Base-by-base conservation (phyloP, 73 alveolate species). In the Diophrys appendiculata region DNA sequence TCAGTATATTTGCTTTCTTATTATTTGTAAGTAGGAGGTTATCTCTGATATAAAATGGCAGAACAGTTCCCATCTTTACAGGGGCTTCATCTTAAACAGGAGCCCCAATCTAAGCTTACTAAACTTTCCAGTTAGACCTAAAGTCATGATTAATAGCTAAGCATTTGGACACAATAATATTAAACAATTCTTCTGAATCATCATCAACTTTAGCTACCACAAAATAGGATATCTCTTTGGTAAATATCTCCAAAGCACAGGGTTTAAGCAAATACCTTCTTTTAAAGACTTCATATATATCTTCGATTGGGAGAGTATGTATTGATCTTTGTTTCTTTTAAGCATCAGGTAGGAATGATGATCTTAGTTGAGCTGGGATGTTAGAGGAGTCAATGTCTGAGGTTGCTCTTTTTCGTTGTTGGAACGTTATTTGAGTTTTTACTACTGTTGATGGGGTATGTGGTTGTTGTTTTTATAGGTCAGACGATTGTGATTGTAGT, bases 201-300 rank as follows among this genome's bases (percentile, higher is more conserved):
- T 43, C 60, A 11, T 43, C 60, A 11, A 43, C 18, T 5, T 43
- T 43, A 43, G 60, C 5, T 5, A 43, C 18, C 60, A 43, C n/a
- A 18, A 43, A 43, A 43, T 43, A 43, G 60, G 60, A 43, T 11
- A 43, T 5, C 5, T 23, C 43, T 67, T 25, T 67, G 54, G 75
- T 67, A 31, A 67, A 67, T 25, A 67, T 29, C 54, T 67, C 75
- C 5, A 23, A 29, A 1, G 75, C 75, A 28, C 75, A 67, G 75
- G 25, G 75, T 28, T 67, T 67, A 22, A 67, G 75, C 75, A 67
- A 5, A 31, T 67, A 67, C 24, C 75, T 23, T 3, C 75, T 23
- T 29, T 31, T 18, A 54, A 23, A 31, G 5, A 67, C 53, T 28
- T 67, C 75, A 18, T 67, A 31, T 5, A 67, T 67, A 3, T 2